These are phyloP conservation scores for Silene uniflora DNA, from an alignment of 148 eudicot species.

Conservation along the genomic window DNA sequence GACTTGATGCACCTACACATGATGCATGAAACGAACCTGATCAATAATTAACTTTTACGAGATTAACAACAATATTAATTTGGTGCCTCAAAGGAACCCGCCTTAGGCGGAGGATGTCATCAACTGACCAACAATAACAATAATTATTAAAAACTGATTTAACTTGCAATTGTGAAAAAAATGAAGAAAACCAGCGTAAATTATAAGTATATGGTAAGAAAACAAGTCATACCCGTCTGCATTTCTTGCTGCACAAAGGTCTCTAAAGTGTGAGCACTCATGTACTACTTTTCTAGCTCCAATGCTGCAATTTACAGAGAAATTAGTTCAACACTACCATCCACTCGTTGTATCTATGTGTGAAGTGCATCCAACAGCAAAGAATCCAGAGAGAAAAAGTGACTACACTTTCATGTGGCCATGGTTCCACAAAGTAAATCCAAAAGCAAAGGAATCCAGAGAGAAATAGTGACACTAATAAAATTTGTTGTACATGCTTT, in stretches of 20 bases:
- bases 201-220: too few species aligned
- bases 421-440: too few species aligned
- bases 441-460: not conserved
- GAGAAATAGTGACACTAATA: not conserved
- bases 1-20: conserved; percentile 53
- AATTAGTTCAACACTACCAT: not conserved
- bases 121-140: not conserved
- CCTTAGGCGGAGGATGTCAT: too few species aligned
- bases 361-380: not conserved
- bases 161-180: not conserved
- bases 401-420: not conserved
- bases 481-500: not conserved
- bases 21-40: not conserved
- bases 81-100: too few species aligned
- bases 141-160: too few species aligned
- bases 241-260: conserved; percentile 53
- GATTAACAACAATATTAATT: too few species aligned
- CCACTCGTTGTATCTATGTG: not conserved
- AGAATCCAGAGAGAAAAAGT: not conserved
- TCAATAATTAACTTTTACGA: not conserved
- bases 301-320: conserved; percentile 50
- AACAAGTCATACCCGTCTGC: conserved; percentile 48
- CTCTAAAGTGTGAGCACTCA: conserved; percentile 64
- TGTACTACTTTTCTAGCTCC: conserved; percentile 69
- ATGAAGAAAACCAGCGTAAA: not conserved